phyloP scores from a whole-genome alignment of 768 basidiomycete species.

The Kwoniella pini region DNA sequence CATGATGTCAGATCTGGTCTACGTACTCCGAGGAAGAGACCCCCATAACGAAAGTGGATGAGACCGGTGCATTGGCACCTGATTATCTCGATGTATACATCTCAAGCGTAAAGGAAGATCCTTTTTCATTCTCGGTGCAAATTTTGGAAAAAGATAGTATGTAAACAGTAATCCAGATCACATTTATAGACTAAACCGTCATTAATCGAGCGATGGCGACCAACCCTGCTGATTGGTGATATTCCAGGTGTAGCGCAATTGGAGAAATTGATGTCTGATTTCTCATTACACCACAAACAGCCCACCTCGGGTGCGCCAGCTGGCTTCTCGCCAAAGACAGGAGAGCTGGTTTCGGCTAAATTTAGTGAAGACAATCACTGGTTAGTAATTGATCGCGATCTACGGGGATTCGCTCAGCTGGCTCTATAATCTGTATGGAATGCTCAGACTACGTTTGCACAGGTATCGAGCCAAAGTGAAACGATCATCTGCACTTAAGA shows the following conservation, averaged over 20 bases:
- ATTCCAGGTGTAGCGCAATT: conserved; percentile 88
- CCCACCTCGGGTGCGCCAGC: conserved; percentile 61
- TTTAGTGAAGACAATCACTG: conserved; percentile 83
- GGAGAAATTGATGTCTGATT: conserved; percentile 92
- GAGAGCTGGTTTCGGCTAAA: conserved; percentile 90
- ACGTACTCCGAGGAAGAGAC: conserved; percentile 71
- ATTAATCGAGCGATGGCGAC: no score
- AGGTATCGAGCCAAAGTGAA: conserved; percentile 87
- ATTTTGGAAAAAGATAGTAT: conserved; percentile 85
- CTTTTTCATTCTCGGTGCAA: conserved; percentile 86
- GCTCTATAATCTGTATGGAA: no score
- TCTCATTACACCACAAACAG: conserved; percentile 78
- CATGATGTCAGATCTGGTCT: conserved; percentile 70
- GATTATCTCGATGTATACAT: conserved; percentile 93
- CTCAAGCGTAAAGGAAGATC: conserved; percentile 72
- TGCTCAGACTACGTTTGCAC: no score
- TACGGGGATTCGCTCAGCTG: no score
- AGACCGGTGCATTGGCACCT: conserved; percentile 61
- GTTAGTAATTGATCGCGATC: conserved; percentile 51
- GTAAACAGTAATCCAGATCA: no score
- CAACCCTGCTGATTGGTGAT: not conserved
- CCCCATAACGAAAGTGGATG: conserved; percentile 57
- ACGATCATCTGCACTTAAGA: conserved; percentile 79
- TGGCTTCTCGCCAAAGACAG: conserved; percentile 76
- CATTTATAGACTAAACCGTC: no score